Evolutionary conservation across 257 asterid species (phyloP), one percentile per base, ranked within the genome.

Genomic region (Scutellaria barbata): DNA sequence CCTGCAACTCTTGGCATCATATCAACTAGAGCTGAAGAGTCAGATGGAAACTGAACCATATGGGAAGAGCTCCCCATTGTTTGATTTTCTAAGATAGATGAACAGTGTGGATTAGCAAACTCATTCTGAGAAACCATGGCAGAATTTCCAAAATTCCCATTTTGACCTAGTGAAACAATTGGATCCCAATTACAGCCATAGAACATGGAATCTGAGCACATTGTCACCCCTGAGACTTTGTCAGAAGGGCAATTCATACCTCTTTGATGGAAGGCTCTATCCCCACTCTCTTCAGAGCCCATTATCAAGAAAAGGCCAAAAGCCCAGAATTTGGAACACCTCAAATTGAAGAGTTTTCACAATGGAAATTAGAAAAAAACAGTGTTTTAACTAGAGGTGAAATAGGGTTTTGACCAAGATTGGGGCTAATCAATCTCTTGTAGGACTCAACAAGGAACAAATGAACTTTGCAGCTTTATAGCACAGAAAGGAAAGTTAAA

Each of bases 391-490:
- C 59, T 55, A 70, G 72, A 81, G 78, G 88, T 10, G 50, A 59
- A 85, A 77, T 83, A 75, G 87, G 85, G 77, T 83, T 86, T 89
- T 86, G 90, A 89, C 88, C 85, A 82, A 57, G 61, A 66, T 72
- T 59, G 68, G 79, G 62, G 76, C 78, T 30, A 30, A 30, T 82
- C 73, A 77, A 86, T 83, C 79, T 77, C 92, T 86, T 90, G 98
- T 86, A 81, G 75, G 77, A 81, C 89, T 79, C 81, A 86, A 84
- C 94, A 89, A 88, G 92, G 90, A 86, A 90, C 94, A 88, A 87
- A 82, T 80, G 75, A 86, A 77, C 64, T 22, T 83, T 87, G 89
- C 98, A 90, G 96, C 96, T 88, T 92, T 91, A 90, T 76, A 82
- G 84, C 80, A 82, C 80, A 78, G 82, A 62, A 80, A 64, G 58